phyloP scores from a whole-genome alignment of 768 basidiomycete species.

The Trametes coccinea region DNA sequence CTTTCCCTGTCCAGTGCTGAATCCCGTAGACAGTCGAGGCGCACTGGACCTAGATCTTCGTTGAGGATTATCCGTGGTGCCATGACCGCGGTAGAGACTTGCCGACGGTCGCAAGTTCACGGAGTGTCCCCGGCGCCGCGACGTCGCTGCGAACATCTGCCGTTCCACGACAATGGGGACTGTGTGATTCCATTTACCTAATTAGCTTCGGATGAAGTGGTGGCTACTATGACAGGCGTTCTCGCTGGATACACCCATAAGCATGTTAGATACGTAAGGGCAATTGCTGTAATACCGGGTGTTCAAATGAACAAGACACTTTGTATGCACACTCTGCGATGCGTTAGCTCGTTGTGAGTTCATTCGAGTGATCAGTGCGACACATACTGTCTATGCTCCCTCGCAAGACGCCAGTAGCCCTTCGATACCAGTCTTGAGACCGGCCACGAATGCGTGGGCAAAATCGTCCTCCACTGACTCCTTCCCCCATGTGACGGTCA shows the following conservation, averaged over 20 bases:
- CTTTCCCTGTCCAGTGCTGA: neutral
- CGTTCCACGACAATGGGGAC: neutral
- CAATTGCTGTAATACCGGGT: no score
- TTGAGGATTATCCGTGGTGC: no score
- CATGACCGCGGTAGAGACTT: neutral
- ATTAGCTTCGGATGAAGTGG: no score
- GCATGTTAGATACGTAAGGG: no score
- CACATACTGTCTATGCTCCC: neutral
- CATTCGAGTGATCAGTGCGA: neutral
- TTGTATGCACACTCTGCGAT: no score
- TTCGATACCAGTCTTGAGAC: neutral
- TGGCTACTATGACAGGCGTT: no score
- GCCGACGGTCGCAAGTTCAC: neutral
- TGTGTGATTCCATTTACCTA: no score
- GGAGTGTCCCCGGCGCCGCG: neutral
- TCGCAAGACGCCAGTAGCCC: neutral
- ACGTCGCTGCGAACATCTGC: conserved; percentile 10
- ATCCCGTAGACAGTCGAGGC: neutral
- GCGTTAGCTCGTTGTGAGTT: no score
- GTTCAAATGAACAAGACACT: no score
- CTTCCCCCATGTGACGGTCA: conserved; percentile 23
- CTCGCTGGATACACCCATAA: no score
- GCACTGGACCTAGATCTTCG: neutral
- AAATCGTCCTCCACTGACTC: conserved; percentile 24
- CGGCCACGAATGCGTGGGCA: conserved; percentile 23